A percentile compares a stretch with the other conserved stretches of the same genome.
Evolutionary conservation across 106 monocot species (phyloP).

Genomic region (Dactylorhiza incarnata): DNA sequence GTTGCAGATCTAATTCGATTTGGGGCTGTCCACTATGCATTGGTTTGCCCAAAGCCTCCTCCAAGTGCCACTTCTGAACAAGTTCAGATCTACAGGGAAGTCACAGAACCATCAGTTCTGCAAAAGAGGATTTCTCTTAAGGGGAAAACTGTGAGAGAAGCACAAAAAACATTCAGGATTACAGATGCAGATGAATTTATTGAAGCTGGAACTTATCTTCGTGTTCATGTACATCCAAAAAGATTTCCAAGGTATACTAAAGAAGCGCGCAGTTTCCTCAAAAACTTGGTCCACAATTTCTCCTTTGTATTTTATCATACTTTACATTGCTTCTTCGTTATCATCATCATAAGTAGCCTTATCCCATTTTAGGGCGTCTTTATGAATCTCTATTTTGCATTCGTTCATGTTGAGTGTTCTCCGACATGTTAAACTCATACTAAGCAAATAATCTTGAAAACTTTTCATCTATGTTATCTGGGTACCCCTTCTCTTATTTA

Average conservation of each 20-base stretch:
- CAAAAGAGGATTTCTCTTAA: constrained; percentile 72
- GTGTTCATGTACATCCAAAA: constrained; percentile 96
- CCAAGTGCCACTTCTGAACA: constrained; percentile 78
- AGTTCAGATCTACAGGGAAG: constrained; percentile 60
- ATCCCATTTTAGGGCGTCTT: no score
- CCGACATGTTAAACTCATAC: no score
- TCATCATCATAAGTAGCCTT: no score
- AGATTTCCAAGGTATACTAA: constrained; percentile 75
- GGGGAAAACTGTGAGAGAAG: constrained; percentile 92
- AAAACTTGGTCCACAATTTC: neutral
- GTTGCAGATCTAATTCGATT: constrained; percentile 95
- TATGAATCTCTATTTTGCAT: no score
- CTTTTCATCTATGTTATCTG: no score
- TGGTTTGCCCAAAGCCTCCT: constrained; percentile 89
- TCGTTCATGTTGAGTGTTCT: no score
- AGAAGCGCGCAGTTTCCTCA: neutral
- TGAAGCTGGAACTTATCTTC: constrained; percentile 80
- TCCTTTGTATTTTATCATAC: neutral
- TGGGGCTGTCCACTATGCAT: constrained; percentile 89
- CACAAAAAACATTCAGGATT: constrained; percentile 86
- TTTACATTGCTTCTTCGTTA: neutral
- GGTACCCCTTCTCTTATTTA: no score
- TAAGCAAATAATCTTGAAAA: no score
- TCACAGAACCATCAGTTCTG: constrained; percentile 69
- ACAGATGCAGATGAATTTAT: constrained; percentile 62